Evolutionary conservation across 1,284 basidiomycete species (phyloP).

Genomic region (Trichosporon ovoides): DNA sequence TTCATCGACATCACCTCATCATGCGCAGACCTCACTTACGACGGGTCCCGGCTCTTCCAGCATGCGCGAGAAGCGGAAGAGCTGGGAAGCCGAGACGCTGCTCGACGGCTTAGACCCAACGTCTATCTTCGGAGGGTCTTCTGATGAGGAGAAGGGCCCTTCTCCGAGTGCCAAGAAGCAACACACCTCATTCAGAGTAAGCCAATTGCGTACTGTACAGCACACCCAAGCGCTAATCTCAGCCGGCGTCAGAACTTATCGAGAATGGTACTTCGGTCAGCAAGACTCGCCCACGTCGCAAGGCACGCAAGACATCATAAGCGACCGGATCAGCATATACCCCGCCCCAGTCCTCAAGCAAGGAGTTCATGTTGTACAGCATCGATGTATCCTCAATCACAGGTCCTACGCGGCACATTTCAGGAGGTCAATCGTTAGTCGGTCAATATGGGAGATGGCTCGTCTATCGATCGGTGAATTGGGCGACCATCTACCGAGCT

Average conservation of each 20-base stretch:
- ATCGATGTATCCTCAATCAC: too few relatives aligned
- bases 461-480: too few relatives aligned
- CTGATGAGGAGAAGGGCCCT: background rate
- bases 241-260: background rate
- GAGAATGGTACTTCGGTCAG: background rate
- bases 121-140: background rate
- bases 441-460: too few relatives aligned
- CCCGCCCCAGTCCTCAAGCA: too few relatives aligned
- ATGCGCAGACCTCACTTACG: too few relatives aligned
- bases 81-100: background rate
- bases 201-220: too few relatives aligned
- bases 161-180: background rate
- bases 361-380: background rate
- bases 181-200: background rate
- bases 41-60: too few relatives aligned
- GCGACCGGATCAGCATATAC: background rate
- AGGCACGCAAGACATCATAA: background rate
- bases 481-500: too few relatives aligned
- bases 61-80: conserved; percentile 1
- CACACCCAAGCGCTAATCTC: background rate
- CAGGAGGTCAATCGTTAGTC: background rate
- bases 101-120: background rate
- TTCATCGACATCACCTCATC: too few relatives aligned
- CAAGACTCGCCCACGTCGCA: background rate
- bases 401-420: too few relatives aligned